A percentile compares a stretch with the other conserved stretches of the same genome.
These are phyloP conservation scores for Terana coerulea DNA, from an alignment of 768 basidiomycete species.

Conservation along the genomic window DNA sequence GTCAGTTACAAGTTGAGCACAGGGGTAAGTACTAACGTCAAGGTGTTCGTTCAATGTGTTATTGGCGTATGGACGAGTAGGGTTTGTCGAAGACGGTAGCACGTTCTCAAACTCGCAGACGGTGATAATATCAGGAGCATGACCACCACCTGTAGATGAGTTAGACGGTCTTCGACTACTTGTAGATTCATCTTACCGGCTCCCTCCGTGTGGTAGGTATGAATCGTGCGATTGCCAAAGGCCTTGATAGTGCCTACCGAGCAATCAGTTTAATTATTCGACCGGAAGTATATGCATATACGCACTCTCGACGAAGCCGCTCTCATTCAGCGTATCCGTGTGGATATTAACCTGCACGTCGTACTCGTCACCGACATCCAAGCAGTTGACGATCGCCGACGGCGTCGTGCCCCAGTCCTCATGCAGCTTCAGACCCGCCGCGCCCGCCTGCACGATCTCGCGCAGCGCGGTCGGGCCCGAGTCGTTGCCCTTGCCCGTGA, in stretches of 20 bases:
- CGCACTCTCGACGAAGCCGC: conserved; percentile 92
- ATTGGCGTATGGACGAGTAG: conserved; percentile 84
- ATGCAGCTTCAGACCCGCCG: conserved; percentile 89
- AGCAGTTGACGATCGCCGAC: conserved; percentile 66
- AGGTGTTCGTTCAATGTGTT: conserved; percentile 98
- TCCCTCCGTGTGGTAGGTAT: conserved; percentile 96
- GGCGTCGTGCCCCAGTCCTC: conserved; percentile 98
- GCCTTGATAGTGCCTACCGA: conserved; percentile 77
- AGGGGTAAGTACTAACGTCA: conserved; percentile 55
- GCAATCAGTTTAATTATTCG: neutral
- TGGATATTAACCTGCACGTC: conserved; percentile 99
- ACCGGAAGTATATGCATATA: neutral
- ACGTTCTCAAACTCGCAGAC: conserved; percentile 89
- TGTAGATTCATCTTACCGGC: conserved; percentile 52
- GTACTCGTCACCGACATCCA: conserved; percentile 83
- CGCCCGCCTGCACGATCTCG: conserved; percentile 82
- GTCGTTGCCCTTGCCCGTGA: conserved; percentile 98
- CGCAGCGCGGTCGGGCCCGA: conserved; percentile 67
- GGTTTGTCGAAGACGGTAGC: conserved; percentile 94
- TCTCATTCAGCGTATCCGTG: conserved; percentile 96
- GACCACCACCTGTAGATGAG: conserved; percentile 67
- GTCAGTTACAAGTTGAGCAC: neutral
- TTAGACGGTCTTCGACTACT: neutral
- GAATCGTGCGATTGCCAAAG: conserved; percentile 87
- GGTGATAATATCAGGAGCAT: conserved; percentile 98